Evolutionary conservation across 192 early-diverging fungal genomes (phyloP).

Genomic region (Coemansia sp.): DNA sequence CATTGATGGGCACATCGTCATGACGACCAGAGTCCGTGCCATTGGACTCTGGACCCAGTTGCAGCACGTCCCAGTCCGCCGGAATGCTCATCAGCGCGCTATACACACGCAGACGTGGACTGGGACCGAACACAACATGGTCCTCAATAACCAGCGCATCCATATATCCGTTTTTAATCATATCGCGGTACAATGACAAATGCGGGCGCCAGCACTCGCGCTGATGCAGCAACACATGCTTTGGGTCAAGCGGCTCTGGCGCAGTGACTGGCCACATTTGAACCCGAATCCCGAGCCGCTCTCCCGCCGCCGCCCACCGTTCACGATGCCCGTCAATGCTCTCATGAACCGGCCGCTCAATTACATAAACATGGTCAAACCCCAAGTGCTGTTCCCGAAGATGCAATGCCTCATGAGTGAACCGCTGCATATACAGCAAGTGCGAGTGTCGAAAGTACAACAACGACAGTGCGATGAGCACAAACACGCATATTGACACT

Average conservation of each 20-base stretch:
- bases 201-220: conserved; percentile 55
- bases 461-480: conserved; percentile 42
- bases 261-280: conserved; percentile 39
- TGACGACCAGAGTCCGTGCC: conserved; percentile 51
- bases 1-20: conserved; percentile 39
- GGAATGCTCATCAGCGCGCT: conserved; percentile 41
- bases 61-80: conserved; percentile 52
- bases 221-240: conserved; percentile 34
- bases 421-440: conserved; percentile 40
- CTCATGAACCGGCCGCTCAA: conserved; percentile 36
- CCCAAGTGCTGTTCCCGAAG: conserved; percentile 24
- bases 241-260: conserved; percentile 34
- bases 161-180: conserved; percentile 31
- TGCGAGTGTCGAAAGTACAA: conserved; percentile 49
- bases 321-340: conserved; percentile 13
- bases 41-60: conserved; percentile 41
- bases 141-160: conserved; percentile 53
- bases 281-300: conserved; percentile 29
- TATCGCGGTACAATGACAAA: conserved; percentile 40
- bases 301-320: conserved; percentile 21
- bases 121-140: conserved; percentile 44
- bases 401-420: conserved; percentile 41
- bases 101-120: conserved; percentile 39
- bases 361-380: conserved; percentile 43
- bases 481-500: conserved; percentile 32